These are phyloP conservation scores for Tolypocladium paradoxum DNA, from an alignment of 2,329 filamentous ascomycete species.

Conservation along the genomic window DNA sequence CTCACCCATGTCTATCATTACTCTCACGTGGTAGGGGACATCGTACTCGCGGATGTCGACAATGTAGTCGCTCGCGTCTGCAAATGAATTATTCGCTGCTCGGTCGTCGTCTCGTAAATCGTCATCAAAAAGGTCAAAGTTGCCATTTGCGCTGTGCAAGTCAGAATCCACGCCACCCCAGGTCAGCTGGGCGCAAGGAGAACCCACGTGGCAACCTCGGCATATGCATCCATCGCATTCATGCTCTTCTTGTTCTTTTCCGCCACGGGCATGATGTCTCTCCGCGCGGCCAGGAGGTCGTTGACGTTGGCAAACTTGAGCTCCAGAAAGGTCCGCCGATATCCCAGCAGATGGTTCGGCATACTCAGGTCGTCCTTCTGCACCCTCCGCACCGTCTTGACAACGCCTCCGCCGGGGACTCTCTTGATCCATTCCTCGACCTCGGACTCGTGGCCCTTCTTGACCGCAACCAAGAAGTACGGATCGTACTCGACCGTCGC, in stretches of 20 bases:
- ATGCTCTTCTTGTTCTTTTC: constrained; percentile 95
- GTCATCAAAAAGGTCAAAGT: constrained; percentile 94
- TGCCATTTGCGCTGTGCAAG: constrained; percentile 53
- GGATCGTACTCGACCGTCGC: constrained; percentile 93
- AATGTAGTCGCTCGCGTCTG: constrained; percentile 93
- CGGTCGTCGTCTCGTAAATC: constrained; percentile 70
- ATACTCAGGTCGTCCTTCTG: constrained; percentile 91
- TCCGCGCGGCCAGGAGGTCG: constrained; percentile 76
- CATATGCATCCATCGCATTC: constrained; percentile 96
- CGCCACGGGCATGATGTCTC: constrained; percentile 77
- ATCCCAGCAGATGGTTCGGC: constrained; percentile 92
- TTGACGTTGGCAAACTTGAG: constrained; percentile 78
- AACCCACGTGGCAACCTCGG: constrained; percentile 78
- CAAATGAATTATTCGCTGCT: constrained; percentile 63
- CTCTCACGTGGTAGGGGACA: constrained; percentile 97
- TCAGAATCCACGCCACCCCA: constrained; percentile 5
- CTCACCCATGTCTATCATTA: constrained; percentile 85
- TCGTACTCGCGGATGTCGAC: constrained; percentile 98
- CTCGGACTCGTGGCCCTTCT: constrained; percentile 77
- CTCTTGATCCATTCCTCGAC: constrained; percentile 91
- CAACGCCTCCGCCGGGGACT: constrained; percentile 64
- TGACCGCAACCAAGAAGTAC: constrained; percentile 88
- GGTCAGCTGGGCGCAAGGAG: not conserved
- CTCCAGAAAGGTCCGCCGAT: constrained; percentile 78
- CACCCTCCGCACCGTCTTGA: constrained; percentile 66